Base-by-base conservation (phyloP, 495 filamentous ascomycete genomes). In the Penicillium tannophilum region DNA sequence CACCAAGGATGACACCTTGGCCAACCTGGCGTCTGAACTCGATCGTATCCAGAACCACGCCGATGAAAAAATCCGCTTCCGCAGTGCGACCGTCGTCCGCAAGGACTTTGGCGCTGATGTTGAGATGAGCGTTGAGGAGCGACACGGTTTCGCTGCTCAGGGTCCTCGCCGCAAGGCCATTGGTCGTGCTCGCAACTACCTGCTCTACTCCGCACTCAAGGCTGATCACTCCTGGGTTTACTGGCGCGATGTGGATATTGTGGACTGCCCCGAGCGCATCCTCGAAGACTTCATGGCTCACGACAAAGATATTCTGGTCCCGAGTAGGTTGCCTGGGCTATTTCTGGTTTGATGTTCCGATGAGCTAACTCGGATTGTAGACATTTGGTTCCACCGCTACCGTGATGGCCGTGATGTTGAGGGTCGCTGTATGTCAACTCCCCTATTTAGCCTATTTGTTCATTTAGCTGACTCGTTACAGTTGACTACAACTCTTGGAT, bases 401-500 rank as follows among this genome's bases (percentile, higher is more conserved):
- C 77, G 86, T 63, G 83, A 93, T 71, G 86, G 83, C 55, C 76
- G 75, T 45, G 95, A 98, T 68, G 92, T 97, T 67, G 95, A 98
- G 74, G 95, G 94, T 59, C 85, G 90, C 84, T 98, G 91, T 94
- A 81, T 70, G 90, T 81, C 55, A 39, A 20, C n/a, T 31, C 24
- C 31, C 6, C 33, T 20, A 2, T 30, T 30, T 45, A 19, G 24
- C n/a, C 46, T n/a, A 35, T 7, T n/a, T 45, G 20, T 11, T 17
- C 8, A 30, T 52, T 61, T n/a, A n/a, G 46, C 63, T 64, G 49
- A 69, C 46, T 30, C 12, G 56, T 28, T 55, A 23, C 63, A 96
- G 92, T 97, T 66, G 94, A 98, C 72, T 98, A 98, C 77, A 98
- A 98, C 76, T 98, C 94, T 0, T 98, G 94, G 94, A 86, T 96